Base-by-base conservation (phyloP, 352 stramenopile species). In the Pythium dissotocum region DNA sequence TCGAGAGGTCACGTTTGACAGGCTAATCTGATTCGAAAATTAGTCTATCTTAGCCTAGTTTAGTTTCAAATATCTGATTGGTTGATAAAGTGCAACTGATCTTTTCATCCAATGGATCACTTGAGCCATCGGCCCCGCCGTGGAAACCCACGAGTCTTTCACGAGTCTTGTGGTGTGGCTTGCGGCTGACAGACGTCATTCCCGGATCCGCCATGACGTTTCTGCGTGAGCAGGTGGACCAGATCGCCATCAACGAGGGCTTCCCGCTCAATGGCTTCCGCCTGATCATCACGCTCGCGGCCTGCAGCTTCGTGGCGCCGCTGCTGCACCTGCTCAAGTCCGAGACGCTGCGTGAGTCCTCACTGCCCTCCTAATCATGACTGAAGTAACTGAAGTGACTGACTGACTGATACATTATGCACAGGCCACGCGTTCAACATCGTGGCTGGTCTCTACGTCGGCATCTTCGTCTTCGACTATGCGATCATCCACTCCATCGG, bases 211-310 rank as follows among this genome's bases (percentile, higher is more conserved):
- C 63, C 42, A 85, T 89, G 78, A 79, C 87, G 42, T 76, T 85
- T 49, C 56, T 91, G 18, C 87, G 87, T 24, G 83, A 71, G n/a
- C 77, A 84, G 6, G 72, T 93, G 52, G 87, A 95, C 65, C 70
- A 68, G 58, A 73, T 93, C 63, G 85, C 84, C 38, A 74, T 80
- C 61, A 79, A 77, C 61, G 82, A 89, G 55, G 83, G 86, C 62
- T 91, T 95, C 67, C 87, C 87, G 12, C 77, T 95, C 63, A 82
- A 85, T 61, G 82, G 78, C 38, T 92, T 93, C 66, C 87, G 87
- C 63, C 73, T 95, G 42, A 90, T 93, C 73, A 67, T 95, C 65
- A 79, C 78, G 61, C 82, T 95, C 33, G 74, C 70, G 2, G 74
- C 76, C 35, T 91, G 85, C 70, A 90, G 74, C 71, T 52, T 92